Evolutionary conservation across 345 rosid genomes (phyloP).

Genomic region (Gynandropsis gynandra): DNA sequence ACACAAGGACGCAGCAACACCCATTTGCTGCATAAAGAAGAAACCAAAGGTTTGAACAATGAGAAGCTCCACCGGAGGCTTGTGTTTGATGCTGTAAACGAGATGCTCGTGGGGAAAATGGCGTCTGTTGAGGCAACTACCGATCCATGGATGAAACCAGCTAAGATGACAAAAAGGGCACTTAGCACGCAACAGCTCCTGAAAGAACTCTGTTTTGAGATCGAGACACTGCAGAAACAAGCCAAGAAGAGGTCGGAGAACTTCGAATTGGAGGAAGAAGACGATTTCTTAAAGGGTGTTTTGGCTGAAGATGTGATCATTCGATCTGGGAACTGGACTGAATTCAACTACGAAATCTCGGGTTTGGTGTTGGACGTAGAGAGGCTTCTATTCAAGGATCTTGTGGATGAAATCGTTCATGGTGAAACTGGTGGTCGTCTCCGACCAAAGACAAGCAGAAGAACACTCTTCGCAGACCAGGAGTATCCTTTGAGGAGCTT

Average conservation of each 20-base stretch:
- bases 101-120: conserved; percentile 63
- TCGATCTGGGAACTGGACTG: conserved; percentile 61
- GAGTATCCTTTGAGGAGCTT: conserved; percentile 19
- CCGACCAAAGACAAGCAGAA: conserved; percentile 39
- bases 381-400: conserved; percentile 72
- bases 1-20: conserved; percentile 48
- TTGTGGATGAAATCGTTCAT: conserved; percentile 61
- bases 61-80: conserved; percentile 68
- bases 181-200: conserved; percentile 69
- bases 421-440: conserved; percentile 37
- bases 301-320: conserved; percentile 60
- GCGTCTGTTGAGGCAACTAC: conserved; percentile 30
- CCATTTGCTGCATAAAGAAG: conserved; percentile 38
- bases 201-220: conserved; percentile 57
- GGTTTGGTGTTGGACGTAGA: conserved; percentile 69
- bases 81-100: conserved; percentile 80
- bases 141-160: conserved; percentile 46
- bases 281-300: conserved; percentile 44
- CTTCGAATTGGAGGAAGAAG: conserved; percentile 43
- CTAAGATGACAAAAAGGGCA: conserved; percentile 46
- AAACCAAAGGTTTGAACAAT: conserved; percentile 28
- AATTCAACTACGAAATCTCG: conserved; percentile 43
- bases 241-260: conserved; percentile 35
- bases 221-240: conserved; percentile 49
- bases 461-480: conserved; percentile 52